phyloP scores from a whole-genome alignment of 768 basidiomycete genomes.

The Suillus lakei region DNA sequence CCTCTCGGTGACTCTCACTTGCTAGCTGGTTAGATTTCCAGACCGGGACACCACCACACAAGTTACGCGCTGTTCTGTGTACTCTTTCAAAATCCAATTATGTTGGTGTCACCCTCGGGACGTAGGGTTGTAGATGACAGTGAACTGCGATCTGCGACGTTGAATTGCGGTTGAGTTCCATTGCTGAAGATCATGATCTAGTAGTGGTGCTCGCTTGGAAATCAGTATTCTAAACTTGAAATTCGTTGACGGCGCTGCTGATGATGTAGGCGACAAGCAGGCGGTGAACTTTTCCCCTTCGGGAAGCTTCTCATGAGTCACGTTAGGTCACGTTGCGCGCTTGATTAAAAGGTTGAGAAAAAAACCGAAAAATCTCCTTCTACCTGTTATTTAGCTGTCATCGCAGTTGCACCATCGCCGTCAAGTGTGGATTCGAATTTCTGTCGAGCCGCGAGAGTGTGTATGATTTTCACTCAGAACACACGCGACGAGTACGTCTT shows the following conservation, averaged over 20 bases:
- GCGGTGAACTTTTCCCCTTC: neutral
- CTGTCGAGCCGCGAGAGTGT: constrained; percentile 18
- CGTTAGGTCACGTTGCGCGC: neutral
- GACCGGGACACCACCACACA: too few relatives aligned
- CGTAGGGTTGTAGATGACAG: too few relatives aligned
- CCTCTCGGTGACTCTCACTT: too few relatives aligned
- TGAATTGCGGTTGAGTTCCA: neutral
- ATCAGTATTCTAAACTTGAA: neutral
- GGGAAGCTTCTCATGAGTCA: neutral
- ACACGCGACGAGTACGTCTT: constrained; percentile 39
- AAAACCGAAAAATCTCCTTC: neutral
- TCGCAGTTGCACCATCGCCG: neutral
- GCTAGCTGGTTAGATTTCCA: too few relatives aligned
- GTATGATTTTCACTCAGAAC: constrained; percentile 37
- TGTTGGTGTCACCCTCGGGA: too few relatives aligned
- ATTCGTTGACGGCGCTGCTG: too few relatives aligned
- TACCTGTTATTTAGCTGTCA: neutral
- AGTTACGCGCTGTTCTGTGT: too few relatives aligned
- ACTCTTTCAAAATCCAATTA: neutral
- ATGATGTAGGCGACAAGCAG: too few relatives aligned
- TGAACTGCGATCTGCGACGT: neutral
- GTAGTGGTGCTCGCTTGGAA: too few relatives aligned
- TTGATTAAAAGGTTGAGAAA: neutral
- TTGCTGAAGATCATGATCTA: neutral
- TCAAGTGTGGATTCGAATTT: neutral